These are phyloP conservation scores for Suillus brevipes DNA, from an alignment of 768 basidiomycete genomes.

Conservation along the genomic window DNA sequence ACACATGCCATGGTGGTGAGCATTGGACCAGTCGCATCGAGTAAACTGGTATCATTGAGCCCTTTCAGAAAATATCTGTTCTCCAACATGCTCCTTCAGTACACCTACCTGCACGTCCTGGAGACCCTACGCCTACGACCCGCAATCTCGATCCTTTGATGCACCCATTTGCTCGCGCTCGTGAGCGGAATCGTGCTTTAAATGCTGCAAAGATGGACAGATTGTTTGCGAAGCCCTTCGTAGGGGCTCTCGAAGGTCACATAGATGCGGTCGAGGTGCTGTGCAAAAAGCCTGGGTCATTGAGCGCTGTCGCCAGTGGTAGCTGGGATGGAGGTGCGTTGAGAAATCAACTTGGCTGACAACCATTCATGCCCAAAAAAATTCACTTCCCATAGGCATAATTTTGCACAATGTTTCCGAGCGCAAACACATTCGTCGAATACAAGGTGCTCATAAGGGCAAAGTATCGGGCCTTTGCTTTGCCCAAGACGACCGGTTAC, in stretches of 20 bases:
- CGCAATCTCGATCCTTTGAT: constrained; percentile 93
- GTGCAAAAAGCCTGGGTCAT: constrained; percentile 66
- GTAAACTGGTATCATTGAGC: constrained; percentile 9
- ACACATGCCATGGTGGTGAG: constrained; percentile 12
- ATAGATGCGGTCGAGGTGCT: constrained; percentile 91
- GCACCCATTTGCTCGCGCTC: constrained; percentile 90
- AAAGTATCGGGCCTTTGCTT: constrained; percentile 85
- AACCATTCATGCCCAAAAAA: background rate
- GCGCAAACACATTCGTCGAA: constrained; percentile 50
- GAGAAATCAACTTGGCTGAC: constrained; percentile 3
- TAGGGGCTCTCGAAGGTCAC: constrained; percentile 89
- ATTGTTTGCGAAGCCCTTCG: constrained; percentile 97
- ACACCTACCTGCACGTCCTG: constrained; percentile 72
- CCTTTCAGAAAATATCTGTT: constrained; percentile 75
- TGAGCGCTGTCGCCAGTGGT: constrained; percentile 83
- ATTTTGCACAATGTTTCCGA: constrained; percentile 80
- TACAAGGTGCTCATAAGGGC: constrained; percentile 77
- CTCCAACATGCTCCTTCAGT: constrained; percentile 78
- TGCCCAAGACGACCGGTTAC: constrained; percentile 56
- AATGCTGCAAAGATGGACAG: constrained; percentile 97
- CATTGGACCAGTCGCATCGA: background rate
- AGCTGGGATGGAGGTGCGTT: constrained; percentile 93
- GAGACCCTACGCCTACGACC: constrained; percentile 84
- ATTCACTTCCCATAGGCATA: constrained; percentile 53
- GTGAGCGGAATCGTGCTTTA: constrained; percentile 91